Percentiles rank a stretch among this genome's conserved stretches.
phyloP scores from a whole-genome alignment of 1,284 basidiomycete species.

The Malassezia brasiliensis region DNA sequence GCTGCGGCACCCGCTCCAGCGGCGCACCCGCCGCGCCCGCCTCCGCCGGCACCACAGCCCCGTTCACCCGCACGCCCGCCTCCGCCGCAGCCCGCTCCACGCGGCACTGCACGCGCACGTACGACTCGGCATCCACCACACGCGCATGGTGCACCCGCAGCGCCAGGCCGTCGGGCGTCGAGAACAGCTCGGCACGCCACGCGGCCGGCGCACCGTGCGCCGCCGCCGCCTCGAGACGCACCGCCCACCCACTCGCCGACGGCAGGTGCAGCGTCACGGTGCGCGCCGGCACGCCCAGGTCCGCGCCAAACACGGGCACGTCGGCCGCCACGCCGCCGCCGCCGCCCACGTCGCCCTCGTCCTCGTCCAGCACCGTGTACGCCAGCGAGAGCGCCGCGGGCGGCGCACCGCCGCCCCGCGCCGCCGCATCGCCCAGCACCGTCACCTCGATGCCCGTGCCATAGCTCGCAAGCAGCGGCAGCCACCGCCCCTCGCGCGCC shows the following conservation, averaged over 20 bases:
- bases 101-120: constrained; percentile 22
- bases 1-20: background rate
- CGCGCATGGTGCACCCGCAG: constrained; percentile 19
- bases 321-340: constrained; percentile 37
- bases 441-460: constrained; percentile 70
- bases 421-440: no score
- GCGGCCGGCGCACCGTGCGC: constrained; percentile 34
- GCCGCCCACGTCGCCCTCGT: constrained; percentile 52
- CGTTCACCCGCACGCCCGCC: background rate
- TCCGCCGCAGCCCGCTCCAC: constrained; percentile 24
- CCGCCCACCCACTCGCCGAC: constrained; percentile 76
- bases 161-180: constrained; percentile 1
- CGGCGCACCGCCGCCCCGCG: no score
- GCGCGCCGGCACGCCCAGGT: constrained; percentile 58
- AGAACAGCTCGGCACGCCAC: background rate
- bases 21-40: constrained; percentile 16
- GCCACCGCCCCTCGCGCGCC: constrained; percentile 60
- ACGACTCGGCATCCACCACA: constrained; percentile 22
- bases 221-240: constrained; percentile 59
- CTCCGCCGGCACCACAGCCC: background rate
- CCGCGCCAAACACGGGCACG: constrained; percentile 15
- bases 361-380: constrained; percentile 67
- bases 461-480: constrained; percentile 67
- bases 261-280: constrained; percentile 70
- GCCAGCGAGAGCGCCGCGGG: no score